phyloP scores from a whole-genome alignment of 2,329 filamentous ascomycete species.

The Pseudogymnoascus sp. region DNA sequence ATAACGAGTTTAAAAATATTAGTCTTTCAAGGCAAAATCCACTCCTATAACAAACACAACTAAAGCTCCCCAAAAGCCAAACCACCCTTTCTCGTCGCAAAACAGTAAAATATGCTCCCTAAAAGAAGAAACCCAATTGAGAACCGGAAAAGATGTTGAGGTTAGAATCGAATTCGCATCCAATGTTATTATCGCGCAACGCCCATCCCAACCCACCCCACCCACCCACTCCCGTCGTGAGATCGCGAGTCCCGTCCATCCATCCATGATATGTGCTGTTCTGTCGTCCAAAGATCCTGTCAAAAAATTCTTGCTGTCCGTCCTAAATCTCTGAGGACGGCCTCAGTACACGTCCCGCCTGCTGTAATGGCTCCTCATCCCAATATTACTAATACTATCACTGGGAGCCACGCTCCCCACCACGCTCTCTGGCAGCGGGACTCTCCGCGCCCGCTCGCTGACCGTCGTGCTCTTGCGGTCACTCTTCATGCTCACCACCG shows the following conservation, averaged over 20 bases:
- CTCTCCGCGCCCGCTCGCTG: slow-evolving; percentile 13
- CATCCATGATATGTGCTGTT: not conserved
- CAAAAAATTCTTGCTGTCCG: not conserved
- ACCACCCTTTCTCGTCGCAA: not conserved
- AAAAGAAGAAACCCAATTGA: not conserved
- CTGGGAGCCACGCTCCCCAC: slow-evolving; percentile 47
- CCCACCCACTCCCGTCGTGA: not conserved
- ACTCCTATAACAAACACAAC: slow-evolving; percentile 4
- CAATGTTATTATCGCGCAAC: not conserved
- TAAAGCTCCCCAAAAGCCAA: not conserved
- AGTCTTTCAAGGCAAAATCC: not conserved
- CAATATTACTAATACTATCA: slow-evolving; percentile 56
- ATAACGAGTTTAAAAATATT: slow-evolving; percentile 3
- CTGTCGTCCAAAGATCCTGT: not conserved
- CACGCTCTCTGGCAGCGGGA: slow-evolving; percentile 19
- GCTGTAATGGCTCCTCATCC: slow-evolving; percentile 28
- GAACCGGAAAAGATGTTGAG: not conserved
- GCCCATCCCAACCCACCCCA: not conserved
- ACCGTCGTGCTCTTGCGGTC: not conserved
- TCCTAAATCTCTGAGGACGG: not conserved
- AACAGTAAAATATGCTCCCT: not conserved
- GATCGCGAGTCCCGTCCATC: not conserved
- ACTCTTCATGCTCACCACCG: slow-evolving; percentile 1
- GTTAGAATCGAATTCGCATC: not conserved
- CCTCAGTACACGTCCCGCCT: not conserved